A percentile compares a stretch with the other conserved stretches of the same genome.
Evolutionary conservation across 1,284 basidiomycete genomes (phyloP).

Genomic region (Acaromyces ingoldii): DNA sequence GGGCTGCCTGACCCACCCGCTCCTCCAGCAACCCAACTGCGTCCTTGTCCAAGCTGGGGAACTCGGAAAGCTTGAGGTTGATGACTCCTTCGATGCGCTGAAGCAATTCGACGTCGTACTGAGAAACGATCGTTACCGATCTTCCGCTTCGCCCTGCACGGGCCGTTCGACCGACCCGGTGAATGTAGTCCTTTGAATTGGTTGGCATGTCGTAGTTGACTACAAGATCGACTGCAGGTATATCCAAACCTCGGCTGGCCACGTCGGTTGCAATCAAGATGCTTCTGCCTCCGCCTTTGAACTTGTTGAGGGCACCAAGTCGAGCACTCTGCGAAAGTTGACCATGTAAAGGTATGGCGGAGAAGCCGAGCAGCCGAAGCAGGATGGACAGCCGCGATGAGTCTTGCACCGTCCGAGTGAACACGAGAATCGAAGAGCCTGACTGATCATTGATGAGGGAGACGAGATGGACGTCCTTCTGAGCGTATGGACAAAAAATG

Average conservation of each 20-base stretch:
- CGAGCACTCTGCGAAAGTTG: constrained; percentile 90
- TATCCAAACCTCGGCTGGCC: constrained; percentile 87
- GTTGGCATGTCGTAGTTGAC: constrained; percentile 98
- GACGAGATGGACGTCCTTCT: constrained; percentile 88
- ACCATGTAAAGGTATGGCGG: constrained; percentile 91
- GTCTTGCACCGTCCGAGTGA: constrained; percentile 92
- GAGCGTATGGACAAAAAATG: constrained; percentile 82
- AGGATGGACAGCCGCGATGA: constrained; percentile 85
- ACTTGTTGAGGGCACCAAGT: constrained; percentile 89
- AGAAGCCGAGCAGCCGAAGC: constrained; percentile 83
- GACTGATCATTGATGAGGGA: constrained; percentile 83
- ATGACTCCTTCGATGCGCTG: constrained; percentile 78
- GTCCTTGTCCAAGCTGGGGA: constrained; percentile 77
- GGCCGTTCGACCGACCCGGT: constrained; percentile 94
- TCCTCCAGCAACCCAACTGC: constrained; percentile 83
- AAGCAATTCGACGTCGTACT: constrained; percentile 95
- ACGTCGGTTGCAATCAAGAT: constrained; percentile 95
- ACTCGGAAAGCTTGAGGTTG: constrained; percentile 86
- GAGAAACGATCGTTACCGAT: constrained; percentile 90
- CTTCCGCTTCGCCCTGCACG: constrained; percentile 93
- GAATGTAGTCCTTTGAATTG: constrained; percentile 98
- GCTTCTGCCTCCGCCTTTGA: constrained; percentile 87
- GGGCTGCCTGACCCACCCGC: constrained; percentile 79
- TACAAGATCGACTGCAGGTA: constrained; percentile 91
- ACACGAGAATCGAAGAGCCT: constrained; percentile 91